phyloP scores from a whole-genome alignment of 2,329 filamentous ascomycete species.

The Scedosporium apiospermum region DNA sequence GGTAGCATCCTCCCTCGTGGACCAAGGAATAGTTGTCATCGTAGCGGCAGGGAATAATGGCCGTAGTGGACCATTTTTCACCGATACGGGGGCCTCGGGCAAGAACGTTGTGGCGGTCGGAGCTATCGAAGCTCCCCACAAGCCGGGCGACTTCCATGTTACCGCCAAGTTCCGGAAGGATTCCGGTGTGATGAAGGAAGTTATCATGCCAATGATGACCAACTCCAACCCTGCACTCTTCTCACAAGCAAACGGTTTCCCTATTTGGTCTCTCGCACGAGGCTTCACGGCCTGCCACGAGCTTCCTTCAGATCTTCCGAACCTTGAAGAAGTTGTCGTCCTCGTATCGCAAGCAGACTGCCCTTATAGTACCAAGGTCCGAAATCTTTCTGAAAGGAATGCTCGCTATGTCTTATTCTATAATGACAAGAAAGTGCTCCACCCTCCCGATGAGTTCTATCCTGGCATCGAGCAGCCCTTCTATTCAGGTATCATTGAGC shows the following conservation, averaged over 20 bases:
- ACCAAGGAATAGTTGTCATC: conserved; percentile 36
- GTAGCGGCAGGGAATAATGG: conserved; percentile 44
- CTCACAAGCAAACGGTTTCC: conserved; percentile 23
- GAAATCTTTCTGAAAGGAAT: conserved; percentile 17
- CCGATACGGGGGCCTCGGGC: conserved; percentile 29
- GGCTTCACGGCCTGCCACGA: conserved; percentile 18
- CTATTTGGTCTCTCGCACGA: conserved; percentile 10
- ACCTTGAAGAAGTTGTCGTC: conserved; percentile 12
- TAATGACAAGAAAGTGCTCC: conserved; percentile 10
- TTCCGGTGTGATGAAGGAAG: neutral
- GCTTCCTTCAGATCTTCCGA: conserved; percentile 13
- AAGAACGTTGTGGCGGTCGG: conserved; percentile 33
- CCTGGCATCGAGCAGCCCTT: conserved; percentile 16
- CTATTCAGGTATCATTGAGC: conserved; percentile 24
- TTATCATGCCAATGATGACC: neutral
- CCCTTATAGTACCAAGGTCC: conserved; percentile 17
- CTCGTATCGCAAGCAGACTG: conserved; percentile 25
- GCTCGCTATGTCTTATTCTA: conserved; percentile 21
- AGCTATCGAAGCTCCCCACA: conserved; percentile 20
- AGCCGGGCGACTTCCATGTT: neutral
- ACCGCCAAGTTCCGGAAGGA: neutral
- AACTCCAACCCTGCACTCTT: conserved; percentile 15
- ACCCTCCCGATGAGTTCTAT: neutral
- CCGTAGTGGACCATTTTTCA: conserved; percentile 35
- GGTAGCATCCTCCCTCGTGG: conserved; percentile 29